Base-by-base conservation (phyloP, 257 asterid species). In the Craterostigma plantagineum region DNA sequence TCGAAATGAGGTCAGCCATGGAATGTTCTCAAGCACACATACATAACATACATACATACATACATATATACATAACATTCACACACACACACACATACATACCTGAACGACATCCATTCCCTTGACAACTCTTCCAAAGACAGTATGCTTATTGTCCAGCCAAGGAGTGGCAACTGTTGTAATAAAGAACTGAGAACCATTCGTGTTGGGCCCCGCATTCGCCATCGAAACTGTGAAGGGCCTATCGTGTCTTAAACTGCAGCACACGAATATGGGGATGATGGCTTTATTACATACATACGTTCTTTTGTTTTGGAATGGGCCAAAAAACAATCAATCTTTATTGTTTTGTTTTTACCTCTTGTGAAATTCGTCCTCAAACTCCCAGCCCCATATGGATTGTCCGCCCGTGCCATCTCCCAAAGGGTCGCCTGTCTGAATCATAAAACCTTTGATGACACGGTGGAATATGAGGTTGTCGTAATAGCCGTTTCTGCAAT, bases 381-480 rank as follows among this genome's bases (percentile, higher is more conserved):
- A 90, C 67, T 90, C 93, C 68, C 95, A 69, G 49, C 95, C 98
- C 98, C 98, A 90, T 42, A 90, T 90, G 42, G 98, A 90, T 56
- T 90, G 98, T 48, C 98, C 95, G 46, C 98, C 98, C 35, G 98
- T 90, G 58, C 98, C 98, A 62, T 90, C 98, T 63, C 98, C 98
- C 34, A 90, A 61, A 23, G 98, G 98, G 56, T 90, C 98, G 68
- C 98, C 98, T 15, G 98, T 90, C 60, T 90, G 98, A 56, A 90
- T 62, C 98, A 90, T 90, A 56, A 90, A 90, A 52, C 93, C 93
- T 70, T 66, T 83, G 69, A 90, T 90, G 63, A 90, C 95, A 33
- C 98, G 81, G 65, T 90, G 98, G 61, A 90, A 90, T 52, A 90
- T 83, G 62, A 90, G 59, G 64, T 83, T 90, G 58, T 90, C 98